These are phyloP conservation scores for Entomortierella lignicola DNA, from an alignment of 192 early-diverging fungal species.

Conservation along the genomic window DNA sequence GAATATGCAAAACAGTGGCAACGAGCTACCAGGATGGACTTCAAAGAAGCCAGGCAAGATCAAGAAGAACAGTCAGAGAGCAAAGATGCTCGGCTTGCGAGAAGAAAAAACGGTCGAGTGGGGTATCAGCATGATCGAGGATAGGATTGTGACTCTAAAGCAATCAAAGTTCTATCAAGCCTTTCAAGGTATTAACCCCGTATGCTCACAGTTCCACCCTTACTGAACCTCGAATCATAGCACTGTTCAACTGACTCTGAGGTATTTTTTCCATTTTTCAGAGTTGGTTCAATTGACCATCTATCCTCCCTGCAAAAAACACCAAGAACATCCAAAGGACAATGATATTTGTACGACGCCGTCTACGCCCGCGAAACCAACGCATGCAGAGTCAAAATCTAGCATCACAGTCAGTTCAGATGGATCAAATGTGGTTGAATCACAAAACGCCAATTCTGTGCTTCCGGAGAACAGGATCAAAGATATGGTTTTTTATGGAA, in stretches of 20 bases:
- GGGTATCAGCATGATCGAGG: conserved; percentile 32
- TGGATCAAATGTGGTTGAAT: not conserved
- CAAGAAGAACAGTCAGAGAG: conserved; percentile 49
- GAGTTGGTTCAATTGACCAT: conserved; percentile 24
- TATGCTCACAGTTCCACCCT: too few relatives aligned
- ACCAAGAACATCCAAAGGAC: not conserved
- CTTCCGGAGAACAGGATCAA: not conserved
- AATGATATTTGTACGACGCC: not conserved
- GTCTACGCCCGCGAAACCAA: not conserved
- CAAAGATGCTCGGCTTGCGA: conserved; percentile 31
- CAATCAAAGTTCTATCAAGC: conserved; percentile 40
- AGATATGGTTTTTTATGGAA: conserved; percentile 56
- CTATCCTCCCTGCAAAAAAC: conserved; percentile 24
- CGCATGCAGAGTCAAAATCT: not conserved
- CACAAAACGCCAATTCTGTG: not conserved
- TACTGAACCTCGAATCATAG: not conserved
- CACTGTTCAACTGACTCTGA: not conserved
- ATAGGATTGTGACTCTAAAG: conserved; percentile 18
- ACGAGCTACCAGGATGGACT: conserved; percentile 37
- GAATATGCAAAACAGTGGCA: not conserved
- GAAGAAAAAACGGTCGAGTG: conserved; percentile 27
- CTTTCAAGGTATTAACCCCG: conserved; percentile 28
- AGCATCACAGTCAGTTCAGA: not conserved
- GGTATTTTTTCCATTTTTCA: not conserved
- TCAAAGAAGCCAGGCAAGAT: conserved; percentile 11